phyloP scores from a whole-genome alignment of 140 eudicot genomes.

The Flaveria floridana region DNA sequence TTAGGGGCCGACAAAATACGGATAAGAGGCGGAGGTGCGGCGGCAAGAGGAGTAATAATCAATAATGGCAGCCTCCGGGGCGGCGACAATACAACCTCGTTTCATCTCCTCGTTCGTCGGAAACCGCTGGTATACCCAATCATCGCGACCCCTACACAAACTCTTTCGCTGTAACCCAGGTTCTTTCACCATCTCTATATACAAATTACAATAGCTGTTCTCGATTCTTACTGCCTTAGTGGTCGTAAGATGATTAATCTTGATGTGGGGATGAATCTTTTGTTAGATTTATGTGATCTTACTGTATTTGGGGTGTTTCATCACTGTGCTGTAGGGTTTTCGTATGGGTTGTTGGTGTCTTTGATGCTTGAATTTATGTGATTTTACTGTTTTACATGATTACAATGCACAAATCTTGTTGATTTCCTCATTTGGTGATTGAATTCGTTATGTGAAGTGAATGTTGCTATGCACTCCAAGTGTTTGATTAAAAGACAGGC shows the following conservation, averaged over 20 bases:
- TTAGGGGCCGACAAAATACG: not conserved
- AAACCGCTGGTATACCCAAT: conserved; percentile 39
- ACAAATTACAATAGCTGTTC: not conserved
- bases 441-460: too few relatives aligned
- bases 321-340: not conserved
- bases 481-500: conserved; percentile 13
- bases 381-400: too few relatives aligned
- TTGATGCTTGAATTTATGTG: not conserved
- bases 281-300: conserved; percentile 1
- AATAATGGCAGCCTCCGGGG: conserved; percentile 33
- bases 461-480: conserved; percentile 21
- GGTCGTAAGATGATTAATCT: not conserved
- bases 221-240: too few relatives aligned
- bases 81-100: conserved; percentile 50
- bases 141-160: conserved; percentile 38
- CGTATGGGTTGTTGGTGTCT: not conserved
- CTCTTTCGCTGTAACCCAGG: conserved; percentile 54
- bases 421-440: not conserved
- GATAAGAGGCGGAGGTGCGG: conserved; percentile 26
- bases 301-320: too few relatives aligned
- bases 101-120: conserved; percentile 53
- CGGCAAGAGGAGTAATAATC: conserved; percentile 18
- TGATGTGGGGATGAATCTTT: not conserved
- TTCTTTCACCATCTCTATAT: conserved; percentile 1
- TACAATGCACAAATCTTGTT: conserved; percentile 13